Conservation (phyloP, 208 protist genomes). For the Kentomonas sorsogonicus region DNA sequence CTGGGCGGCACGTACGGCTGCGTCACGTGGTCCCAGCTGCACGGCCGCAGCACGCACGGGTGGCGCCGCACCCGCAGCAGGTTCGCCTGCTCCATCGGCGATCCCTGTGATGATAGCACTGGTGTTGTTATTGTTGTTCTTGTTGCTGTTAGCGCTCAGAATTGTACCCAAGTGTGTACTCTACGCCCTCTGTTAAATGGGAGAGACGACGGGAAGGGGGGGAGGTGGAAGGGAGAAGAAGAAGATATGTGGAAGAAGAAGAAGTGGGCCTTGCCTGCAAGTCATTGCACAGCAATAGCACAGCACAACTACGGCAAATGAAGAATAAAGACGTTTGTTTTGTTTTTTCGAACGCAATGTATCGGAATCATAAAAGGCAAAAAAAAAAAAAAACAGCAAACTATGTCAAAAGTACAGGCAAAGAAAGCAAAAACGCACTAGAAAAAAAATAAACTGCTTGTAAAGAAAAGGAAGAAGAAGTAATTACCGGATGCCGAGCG, state of each 20-base stretch:
- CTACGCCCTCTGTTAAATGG: conserved; percentile 1
- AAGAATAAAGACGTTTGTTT: too few relatives aligned
- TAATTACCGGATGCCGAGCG: too few relatives aligned
- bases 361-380: conserved; percentile 3
- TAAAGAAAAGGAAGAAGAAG: background rate
- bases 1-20: conserved; percentile 50
- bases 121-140: too few relatives aligned
- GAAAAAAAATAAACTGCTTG: conserved; percentile 13
- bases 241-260: conserved; percentile 3
- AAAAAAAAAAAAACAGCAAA: conserved; percentile 6
- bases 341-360: background rate
- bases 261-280: too few relatives aligned
- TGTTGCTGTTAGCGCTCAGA: too few relatives aligned
- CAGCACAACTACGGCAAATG: too few relatives aligned
- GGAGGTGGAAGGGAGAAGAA: background rate
- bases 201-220: background rate
- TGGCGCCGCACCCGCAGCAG: too few relatives aligned
- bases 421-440: background rate
- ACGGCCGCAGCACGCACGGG: conserved; percentile 22
- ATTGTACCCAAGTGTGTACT: too few relatives aligned
- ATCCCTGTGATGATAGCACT: too few relatives aligned
- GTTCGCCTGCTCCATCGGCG: too few relatives aligned
- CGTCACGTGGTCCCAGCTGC: conserved; percentile 61
- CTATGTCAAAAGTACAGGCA: background rate
- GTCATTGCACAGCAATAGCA: background rate